These are phyloP conservation scores for Mrakia gelida DNA, from an alignment of 768 basidiomycete species.

Conservation along the genomic window DNA sequence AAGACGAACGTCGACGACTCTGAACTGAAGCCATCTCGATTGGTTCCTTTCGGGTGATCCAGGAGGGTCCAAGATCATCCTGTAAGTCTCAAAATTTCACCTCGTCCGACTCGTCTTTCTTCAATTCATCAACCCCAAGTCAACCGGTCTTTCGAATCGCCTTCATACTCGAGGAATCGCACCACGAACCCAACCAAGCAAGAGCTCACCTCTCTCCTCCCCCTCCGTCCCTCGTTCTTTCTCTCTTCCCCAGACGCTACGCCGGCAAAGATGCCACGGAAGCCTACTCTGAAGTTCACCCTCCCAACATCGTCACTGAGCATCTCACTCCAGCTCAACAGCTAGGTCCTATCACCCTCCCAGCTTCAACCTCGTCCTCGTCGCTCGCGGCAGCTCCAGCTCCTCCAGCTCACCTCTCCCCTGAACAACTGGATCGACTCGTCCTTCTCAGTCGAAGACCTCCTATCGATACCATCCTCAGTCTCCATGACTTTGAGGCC, in stretches of 20 bases:
- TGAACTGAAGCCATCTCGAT: neutral
- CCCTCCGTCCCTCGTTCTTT: neutral
- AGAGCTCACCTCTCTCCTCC: neutral
- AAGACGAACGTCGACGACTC: neutral
- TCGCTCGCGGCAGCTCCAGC: neutral
- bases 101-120: too few relatives aligned
- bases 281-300: slow-evolving; percentile 25
- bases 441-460: neutral
- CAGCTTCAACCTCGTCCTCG: neutral
- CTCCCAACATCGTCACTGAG: slow-evolving; percentile 24
- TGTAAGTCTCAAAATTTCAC: neutral
- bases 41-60: neutral
- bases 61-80: slow-evolving; percentile 15
- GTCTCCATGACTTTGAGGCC: slow-evolving; percentile 44
- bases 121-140: too few relatives aligned
- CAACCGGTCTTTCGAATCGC: too few relatives aligned
- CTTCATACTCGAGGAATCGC: too few relatives aligned
- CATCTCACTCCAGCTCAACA: slow-evolving; percentile 1
- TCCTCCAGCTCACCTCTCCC: neutral
- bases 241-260: neutral
- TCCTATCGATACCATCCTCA: slow-evolving; percentile 41
- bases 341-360: slow-evolving; percentile 8
- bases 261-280: slow-evolving; percentile 27
- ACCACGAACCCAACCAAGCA: neutral
- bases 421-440: slow-evolving; percentile 1